Evolutionary conservation across 208 protist genomes (phyloP).

Genomic region (Trypanosoma caninum): DNA sequence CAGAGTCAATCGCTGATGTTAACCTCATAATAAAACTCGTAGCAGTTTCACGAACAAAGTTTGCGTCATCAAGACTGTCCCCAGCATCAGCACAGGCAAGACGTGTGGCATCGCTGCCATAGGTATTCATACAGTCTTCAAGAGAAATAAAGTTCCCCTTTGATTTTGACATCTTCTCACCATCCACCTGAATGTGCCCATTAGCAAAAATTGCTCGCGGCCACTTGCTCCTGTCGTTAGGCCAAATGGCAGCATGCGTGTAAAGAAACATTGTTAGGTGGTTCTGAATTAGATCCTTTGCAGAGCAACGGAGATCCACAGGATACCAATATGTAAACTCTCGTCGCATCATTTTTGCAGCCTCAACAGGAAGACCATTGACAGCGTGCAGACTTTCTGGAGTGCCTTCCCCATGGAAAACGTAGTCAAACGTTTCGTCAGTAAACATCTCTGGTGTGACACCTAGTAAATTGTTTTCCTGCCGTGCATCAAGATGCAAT

Average conservation of each 20-base stretch:
- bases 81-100: slow-evolving; percentile 98
- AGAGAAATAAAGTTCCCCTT: slow-evolving; percentile 99
- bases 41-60: slow-evolving; percentile 95
- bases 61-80: slow-evolving; percentile 98
- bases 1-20: slow-evolving; percentile 93
- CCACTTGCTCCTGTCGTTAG: slow-evolving; percentile 57
- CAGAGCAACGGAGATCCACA: slow-evolving; percentile 98
- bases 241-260: slow-evolving; percentile 99
- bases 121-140: slow-evolving; percentile 75
- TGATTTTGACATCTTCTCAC: slow-evolving; percentile 99
- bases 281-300: slow-evolving; percentile 99
- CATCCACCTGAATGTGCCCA: slow-evolving; percentile 98
- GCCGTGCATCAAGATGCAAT: slow-evolving; percentile 37
- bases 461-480: slow-evolving; percentile 69
- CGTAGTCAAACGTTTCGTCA: slow-evolving; percentile 93
- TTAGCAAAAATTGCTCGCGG: slow-evolving; percentile 97
- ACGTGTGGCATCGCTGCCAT: slow-evolving; percentile 92
- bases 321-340: slow-evolving; percentile 99
- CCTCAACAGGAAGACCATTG: slow-evolving; percentile 55
- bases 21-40: slow-evolving; percentile 96
- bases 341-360: slow-evolving; percentile 85
- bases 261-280: slow-evolving; percentile 99
- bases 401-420: slow-evolving; percentile 84
- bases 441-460: slow-evolving; percentile 95
- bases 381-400: slow-evolving; percentile 44